Evolutionary conservation across 441 rosid species (phyloP), one percentile per base, ranked within the genome.

Genomic region (Euphorbia corollata): DNA sequence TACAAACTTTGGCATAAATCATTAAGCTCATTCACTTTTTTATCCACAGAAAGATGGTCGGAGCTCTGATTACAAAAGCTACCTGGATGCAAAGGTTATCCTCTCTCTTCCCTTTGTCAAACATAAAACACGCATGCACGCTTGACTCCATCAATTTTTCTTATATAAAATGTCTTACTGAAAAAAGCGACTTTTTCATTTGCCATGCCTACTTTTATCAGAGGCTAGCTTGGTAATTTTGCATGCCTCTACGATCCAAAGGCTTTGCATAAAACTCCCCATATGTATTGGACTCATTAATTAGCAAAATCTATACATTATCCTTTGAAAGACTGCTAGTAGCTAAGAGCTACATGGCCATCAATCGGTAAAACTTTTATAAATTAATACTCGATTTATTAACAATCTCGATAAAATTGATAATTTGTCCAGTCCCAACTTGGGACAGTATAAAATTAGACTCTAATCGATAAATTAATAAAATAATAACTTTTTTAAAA

Each of bases 51-150:
- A 83, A 83, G 95, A 89, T 71, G 99, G 99, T 57, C 57, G 59
- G 56, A 93, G 93, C 84, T 78, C 78, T 64, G 99, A 93, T 65
- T 89, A 93, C 79, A 75, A 77, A 76, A 87, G 80, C 79, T 91
- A 87, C 77, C 84, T 93, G 73, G 93, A 93, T 5, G 96, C 97
- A 57, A 91, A 93, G 97, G 99, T 93, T 11, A n/a, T 27, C 74
- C 61, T 56, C 69, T 47, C 54, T 54, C 66, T 48, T 20, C 65
- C 65, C 59, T 58, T 50, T 50, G 20, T 50, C 54, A n/a, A 50
- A 18, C 20, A 50, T n/a, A 61, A 16, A 39, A 15, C n/a, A 8
- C 11, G 4, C 64, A 8, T 41, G 9, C 16, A 43, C 18, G 12
- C 58, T 8, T 50, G 36, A 18, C 36, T 13, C 39, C 20, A 48